Evolutionary conservation across 2,329 filamentous ascomycete genomes (phyloP).

Genomic region (Alternaria arborescens): DNA sequence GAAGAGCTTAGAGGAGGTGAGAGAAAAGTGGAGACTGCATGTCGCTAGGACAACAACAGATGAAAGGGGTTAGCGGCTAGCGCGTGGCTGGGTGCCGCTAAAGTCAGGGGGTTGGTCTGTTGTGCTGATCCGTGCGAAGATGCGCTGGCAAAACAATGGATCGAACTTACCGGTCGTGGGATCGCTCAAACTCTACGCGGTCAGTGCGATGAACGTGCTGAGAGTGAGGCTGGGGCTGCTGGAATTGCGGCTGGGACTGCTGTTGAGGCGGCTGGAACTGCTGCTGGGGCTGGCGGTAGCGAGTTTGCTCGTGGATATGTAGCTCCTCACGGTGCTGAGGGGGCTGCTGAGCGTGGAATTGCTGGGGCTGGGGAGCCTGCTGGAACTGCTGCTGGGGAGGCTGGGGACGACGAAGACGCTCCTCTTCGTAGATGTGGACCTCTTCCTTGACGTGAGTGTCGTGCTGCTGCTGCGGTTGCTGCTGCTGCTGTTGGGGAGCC

Average conservation of each 20-base stretch:
- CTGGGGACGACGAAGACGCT: conserved; percentile 77
- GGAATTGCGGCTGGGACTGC: conserved; percentile 4
- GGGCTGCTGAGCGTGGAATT: conserved; percentile 11
- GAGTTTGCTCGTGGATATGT: conserved; percentile 18
- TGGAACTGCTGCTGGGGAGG: conserved; percentile 15
- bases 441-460: conserved; percentile 78
- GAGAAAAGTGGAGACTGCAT: conserved; percentile 49
- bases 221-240: conserved; percentile 15
- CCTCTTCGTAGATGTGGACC: conserved; percentile 82
- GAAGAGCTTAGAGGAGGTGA: conserved; percentile 44
- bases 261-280: conserved; percentile 5
- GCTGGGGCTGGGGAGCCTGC: conserved; percentile 9
- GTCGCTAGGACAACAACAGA: conserved; percentile 54
- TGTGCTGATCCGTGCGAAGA: conserved; percentile 41
- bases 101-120: conserved; percentile 46
- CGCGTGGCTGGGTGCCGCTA: conserved; percentile 44
- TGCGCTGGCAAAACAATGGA: conserved; percentile 41
- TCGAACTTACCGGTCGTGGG: conserved; percentile 44
- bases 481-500: conserved; percentile 1
- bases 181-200: conserved; percentile 38
- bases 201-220: conserved; percentile 27
- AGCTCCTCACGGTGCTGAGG: conserved; percentile 36
- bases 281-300: conserved; percentile 14
- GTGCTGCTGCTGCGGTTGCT: conserved; percentile 11
- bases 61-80: conserved; percentile 44